phyloP scores from a whole-genome alignment of 305 asterid genomes.

The Caryopteris hybrid region DNA sequence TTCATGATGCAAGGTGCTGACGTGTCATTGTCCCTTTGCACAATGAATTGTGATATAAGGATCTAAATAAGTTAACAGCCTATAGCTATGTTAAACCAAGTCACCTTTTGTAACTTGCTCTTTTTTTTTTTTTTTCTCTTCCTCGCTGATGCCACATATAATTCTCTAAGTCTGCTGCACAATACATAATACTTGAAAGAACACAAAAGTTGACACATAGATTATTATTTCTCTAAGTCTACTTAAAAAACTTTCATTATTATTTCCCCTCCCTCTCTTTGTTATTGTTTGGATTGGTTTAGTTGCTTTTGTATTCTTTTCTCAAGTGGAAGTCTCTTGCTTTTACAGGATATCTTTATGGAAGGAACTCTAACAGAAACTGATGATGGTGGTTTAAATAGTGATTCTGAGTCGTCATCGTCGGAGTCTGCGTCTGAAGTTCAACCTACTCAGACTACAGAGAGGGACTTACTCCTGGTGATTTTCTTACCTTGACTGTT shows the following conservation, averaged over 20 bases:
- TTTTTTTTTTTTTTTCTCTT: neutral
- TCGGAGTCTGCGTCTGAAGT: constrained; percentile 35
- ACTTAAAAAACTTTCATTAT: no score
- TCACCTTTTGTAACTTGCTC: neutral
- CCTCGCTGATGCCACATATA: neutral
- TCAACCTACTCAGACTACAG: constrained; percentile 48
- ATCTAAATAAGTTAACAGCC: neutral
- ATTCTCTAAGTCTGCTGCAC: neutral
- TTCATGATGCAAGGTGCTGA: neutral
- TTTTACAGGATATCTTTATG: constrained; percentile 51
- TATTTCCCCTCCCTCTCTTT: neutral
- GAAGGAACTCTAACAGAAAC: constrained; percentile 43
- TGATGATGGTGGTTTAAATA: constrained; percentile 36
- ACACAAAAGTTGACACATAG: neutral
- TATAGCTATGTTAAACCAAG: neutral
- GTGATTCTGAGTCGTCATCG: constrained; percentile 45
- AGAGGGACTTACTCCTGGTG: constrained; percentile 85
- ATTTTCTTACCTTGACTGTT: constrained; percentile 14
- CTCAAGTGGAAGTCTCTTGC: constrained; percentile 12
- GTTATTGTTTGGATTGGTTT: neutral
- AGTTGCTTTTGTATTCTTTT: constrained; percentile 12
- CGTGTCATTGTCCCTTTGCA: neutral
- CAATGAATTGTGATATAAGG: neutral
- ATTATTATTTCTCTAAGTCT: neutral
- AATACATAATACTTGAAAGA: neutral